Evolutionary conservation across 768 basidiomycete genomes (phyloP).

Genomic region (Tubosaeta sp.): DNA sequence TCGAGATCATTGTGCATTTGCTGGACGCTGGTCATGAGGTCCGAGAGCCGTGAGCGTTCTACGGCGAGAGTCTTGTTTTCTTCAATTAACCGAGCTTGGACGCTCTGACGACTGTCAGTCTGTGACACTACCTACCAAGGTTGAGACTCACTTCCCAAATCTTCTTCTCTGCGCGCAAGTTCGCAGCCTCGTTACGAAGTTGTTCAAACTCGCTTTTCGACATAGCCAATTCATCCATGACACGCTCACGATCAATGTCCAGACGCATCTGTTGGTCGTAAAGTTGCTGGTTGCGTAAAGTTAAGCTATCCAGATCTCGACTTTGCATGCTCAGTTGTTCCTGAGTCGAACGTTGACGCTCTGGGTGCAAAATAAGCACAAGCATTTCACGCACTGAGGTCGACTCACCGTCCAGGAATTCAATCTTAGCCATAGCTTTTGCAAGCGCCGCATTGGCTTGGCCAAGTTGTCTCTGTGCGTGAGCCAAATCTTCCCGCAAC

Average conservation of each 20-base stretch:
- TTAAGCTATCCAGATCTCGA: slow-evolving; percentile 61
- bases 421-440: slow-evolving; percentile 78
- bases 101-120: slow-evolving; percentile 45
- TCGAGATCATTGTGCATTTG: slow-evolving; percentile 89
- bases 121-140: background rate
- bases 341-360: slow-evolving; percentile 66
- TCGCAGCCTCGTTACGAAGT: slow-evolving; percentile 80
- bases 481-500: slow-evolving; percentile 64
- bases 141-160: slow-evolving; percentile 76
- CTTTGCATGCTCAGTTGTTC: slow-evolving; percentile 62
- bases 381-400: background rate
- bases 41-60: slow-evolving; percentile 81
- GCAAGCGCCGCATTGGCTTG: slow-evolving; percentile 65
- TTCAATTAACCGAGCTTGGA: slow-evolving; percentile 75
- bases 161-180: slow-evolving; percentile 88
- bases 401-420: slow-evolving; percentile 66
- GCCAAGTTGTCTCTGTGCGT: slow-evolving; percentile 64
- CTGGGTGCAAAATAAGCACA: slow-evolving; percentile 32
- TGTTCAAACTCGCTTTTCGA: slow-evolving; percentile 65
- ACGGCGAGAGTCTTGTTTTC: slow-evolving; percentile 78
- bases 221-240: slow-evolving; percentile 59
- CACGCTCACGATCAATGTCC: slow-evolving; percentile 70
- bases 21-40: slow-evolving; percentile 86
- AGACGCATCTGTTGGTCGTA: slow-evolving; percentile 69
- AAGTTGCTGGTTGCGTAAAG: slow-evolving; percentile 66